These are phyloP conservation scores for Tolypocladium paradoxum DNA, from an alignment of 2,329 filamentous ascomycete genomes.

Conservation along the genomic window DNA sequence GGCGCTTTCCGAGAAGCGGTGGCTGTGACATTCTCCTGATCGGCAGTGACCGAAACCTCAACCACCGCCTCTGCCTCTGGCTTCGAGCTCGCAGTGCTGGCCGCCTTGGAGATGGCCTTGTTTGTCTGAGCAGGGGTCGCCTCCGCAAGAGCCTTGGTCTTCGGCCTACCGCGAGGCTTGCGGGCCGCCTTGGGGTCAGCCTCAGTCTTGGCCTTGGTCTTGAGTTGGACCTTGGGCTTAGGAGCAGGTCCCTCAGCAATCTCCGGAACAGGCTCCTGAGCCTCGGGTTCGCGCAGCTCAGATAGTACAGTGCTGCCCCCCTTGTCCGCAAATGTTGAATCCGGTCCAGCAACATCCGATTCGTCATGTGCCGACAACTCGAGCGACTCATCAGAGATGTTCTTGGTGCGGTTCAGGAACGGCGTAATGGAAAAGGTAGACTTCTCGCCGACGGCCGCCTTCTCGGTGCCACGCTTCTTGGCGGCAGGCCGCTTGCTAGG, in stretches of 20 bases:
- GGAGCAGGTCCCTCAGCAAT: slow-evolving; percentile 1
- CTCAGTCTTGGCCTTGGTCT: slow-evolving; percentile 1
- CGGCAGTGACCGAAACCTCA: slow-evolving; percentile 23
- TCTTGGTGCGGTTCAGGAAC: slow-evolving; percentile 69
- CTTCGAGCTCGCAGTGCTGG: slow-evolving; percentile 18
- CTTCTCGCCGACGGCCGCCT: slow-evolving; percentile 60
- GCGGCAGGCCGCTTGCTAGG: slow-evolving; percentile 25
- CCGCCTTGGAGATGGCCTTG: slow-evolving; percentile 17
- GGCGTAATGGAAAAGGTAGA: slow-evolving; percentile 91
- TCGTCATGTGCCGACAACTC: slow-evolving; percentile 12
- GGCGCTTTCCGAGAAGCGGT: slow-evolving; percentile 5
- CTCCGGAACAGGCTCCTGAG: slow-evolving; percentile 13
- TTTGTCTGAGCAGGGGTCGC: slow-evolving; percentile 35
- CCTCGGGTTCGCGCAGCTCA: slow-evolving; percentile 18
- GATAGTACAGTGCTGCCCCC: not conserved
- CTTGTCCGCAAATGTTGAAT: slow-evolving; percentile 7
- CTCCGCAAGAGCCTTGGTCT: slow-evolving; percentile 33
- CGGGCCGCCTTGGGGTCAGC: slow-evolving; percentile 8
- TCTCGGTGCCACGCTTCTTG: slow-evolving; percentile 47
- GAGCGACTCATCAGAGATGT: slow-evolving; percentile 30
- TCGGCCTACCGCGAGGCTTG: slow-evolving; percentile 35
- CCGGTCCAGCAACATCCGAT: slow-evolving; percentile 1
- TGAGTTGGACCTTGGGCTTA: slow-evolving; percentile 6
- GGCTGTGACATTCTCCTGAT: slow-evolving; percentile 18
- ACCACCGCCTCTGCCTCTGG: slow-evolving; percentile 26